A percentile compares a stretch with the other conserved stretches of the same genome.
Evolutionary conservation across 805 yeast genomes (phyloP).

Genomic region (Pichia eremophila): DNA sequence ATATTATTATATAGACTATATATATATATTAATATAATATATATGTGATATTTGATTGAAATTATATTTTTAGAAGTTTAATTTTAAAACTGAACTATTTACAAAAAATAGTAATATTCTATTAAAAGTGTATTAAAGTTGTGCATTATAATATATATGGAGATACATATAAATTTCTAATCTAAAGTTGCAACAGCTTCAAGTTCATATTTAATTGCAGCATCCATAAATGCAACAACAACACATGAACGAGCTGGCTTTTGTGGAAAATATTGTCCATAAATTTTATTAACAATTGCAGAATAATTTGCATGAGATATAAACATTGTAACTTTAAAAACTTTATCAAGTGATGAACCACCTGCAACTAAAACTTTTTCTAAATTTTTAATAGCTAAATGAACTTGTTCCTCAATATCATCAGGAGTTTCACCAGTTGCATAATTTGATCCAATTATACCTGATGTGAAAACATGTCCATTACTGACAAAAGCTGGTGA

Average conservation of each 20-base stretch:
- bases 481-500: conserved; percentile 7
- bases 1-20: too few species aligned
- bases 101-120: too few species aligned
- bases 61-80: too few species aligned
- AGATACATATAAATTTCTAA: background rate
- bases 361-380: conserved; percentile 31
- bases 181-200: conserved; percentile 30
- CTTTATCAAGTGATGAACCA: conserved; percentile 36
- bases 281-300: conserved; percentile 35
- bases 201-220: conserved; percentile 38
- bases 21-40: too few species aligned
- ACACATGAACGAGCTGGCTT: conserved; percentile 46
- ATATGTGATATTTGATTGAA: too few species aligned
- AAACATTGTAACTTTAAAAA: conserved; percentile 40
- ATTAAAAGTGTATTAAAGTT: too few species aligned
- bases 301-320: conserved; percentile 34
- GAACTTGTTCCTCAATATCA: conserved; percentile 35
- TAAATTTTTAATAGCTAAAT: conserved; percentile 34
- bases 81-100: too few species aligned
- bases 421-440: conserved; percentile 31
- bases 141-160: too few species aligned
- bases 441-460: conserved; percentile 14
- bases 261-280: conserved; percentile 34
- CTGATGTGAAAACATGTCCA: conserved; percentile 18
- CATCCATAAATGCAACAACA: conserved; percentile 41